These are phyloP conservation scores for Trichosporon sp. DNA, from an alignment of 1,284 basidiomycete genomes.

Conservation along the genomic window DNA sequence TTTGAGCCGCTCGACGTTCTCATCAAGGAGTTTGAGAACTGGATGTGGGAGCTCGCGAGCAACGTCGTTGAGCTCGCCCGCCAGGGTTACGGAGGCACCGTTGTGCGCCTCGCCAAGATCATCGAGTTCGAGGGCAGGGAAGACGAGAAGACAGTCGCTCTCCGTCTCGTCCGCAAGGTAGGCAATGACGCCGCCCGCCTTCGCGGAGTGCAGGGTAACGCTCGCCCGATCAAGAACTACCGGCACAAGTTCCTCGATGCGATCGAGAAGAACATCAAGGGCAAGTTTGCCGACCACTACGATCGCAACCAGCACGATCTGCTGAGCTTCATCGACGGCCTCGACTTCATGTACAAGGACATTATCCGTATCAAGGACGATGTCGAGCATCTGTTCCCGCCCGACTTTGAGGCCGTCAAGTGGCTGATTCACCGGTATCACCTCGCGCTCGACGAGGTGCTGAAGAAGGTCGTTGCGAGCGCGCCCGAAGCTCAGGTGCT, in stretches of 20 bases:
- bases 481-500: constrained; percentile 85
- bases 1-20: constrained; percentile 87
- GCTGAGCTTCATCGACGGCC: constrained; percentile 72
- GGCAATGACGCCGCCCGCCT: constrained; percentile 86
- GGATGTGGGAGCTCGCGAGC: constrained; percentile 75
- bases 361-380: constrained; percentile 85
- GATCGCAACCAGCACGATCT: constrained; percentile 67
- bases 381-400: constrained; percentile 88
- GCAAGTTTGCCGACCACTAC: constrained; percentile 72
- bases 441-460: constrained; percentile 75
- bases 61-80: constrained; percentile 80
- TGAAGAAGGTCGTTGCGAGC: constrained; percentile 71
- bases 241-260: constrained; percentile 83
- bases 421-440: constrained; percentile 90
- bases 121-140: constrained; percentile 89
- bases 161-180: constrained; percentile 88
- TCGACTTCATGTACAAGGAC: constrained; percentile 92
- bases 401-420: constrained; percentile 82
- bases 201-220: constrained; percentile 87
- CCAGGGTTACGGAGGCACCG: constrained; percentile 75
- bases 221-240: constrained; percentile 94
- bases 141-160: constrained; percentile 93
- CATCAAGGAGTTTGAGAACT: constrained; percentile 81
- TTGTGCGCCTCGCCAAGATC: constrained; percentile 91
- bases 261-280: constrained; percentile 75